These are phyloP conservation scores for Metschnikowia similis DNA, from an alignment of 805 yeast species.

Conservation along the genomic window DNA sequence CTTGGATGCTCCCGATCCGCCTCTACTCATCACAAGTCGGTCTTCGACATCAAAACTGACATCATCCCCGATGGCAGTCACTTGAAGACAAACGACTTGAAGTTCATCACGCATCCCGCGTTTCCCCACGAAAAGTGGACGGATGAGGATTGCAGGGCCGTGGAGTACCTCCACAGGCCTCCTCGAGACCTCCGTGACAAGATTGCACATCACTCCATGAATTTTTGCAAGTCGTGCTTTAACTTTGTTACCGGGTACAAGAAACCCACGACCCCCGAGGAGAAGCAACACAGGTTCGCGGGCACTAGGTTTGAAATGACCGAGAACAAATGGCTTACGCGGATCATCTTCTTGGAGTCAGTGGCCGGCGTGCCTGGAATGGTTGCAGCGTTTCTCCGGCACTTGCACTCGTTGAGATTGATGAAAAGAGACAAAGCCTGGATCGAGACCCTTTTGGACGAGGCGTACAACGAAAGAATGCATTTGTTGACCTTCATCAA, in stretches of 20 bases:
- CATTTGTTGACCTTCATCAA: slow-evolving; percentile 66
- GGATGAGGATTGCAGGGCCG: slow-evolving; percentile 29
- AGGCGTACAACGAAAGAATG: slow-evolving; percentile 77
- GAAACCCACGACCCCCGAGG: slow-evolving; percentile 43
- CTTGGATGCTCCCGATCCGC: slow-evolving; percentile 1
- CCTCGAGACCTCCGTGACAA: slow-evolving; percentile 48
- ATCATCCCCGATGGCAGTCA: slow-evolving; percentile 11
- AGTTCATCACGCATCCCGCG: slow-evolving; percentile 37
- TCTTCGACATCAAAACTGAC: slow-evolving; percentile 13
- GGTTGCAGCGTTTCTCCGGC: slow-evolving; percentile 70
- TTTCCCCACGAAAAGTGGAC: slow-evolving; percentile 35
- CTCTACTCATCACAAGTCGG: slow-evolving; percentile 1
- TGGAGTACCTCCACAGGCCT: slow-evolving; percentile 48
- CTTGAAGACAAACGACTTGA: slow-evolving; percentile 26
- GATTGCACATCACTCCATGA: slow-evolving; percentile 47
- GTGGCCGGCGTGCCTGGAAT: slow-evolving; percentile 81
- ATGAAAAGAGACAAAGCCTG: slow-evolving; percentile 67
- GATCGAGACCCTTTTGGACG: slow-evolving; percentile 69
- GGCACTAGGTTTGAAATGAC: slow-evolving; percentile 52
- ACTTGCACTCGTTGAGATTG: slow-evolving; percentile 58
- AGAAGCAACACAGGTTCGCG: slow-evolving; percentile 23
- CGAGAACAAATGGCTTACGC: slow-evolving; percentile 57
- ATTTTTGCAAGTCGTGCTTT: slow-evolving; percentile 45
- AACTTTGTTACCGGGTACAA: slow-evolving; percentile 63
- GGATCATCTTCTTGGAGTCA: slow-evolving; percentile 61